A percentile compares a stretch with the other conserved stretches of the same genome.
phyloP scores from a whole-genome alignment of 805 yeast genomes.

The Zygosaccharomyces kombuchaensis region DNA sequence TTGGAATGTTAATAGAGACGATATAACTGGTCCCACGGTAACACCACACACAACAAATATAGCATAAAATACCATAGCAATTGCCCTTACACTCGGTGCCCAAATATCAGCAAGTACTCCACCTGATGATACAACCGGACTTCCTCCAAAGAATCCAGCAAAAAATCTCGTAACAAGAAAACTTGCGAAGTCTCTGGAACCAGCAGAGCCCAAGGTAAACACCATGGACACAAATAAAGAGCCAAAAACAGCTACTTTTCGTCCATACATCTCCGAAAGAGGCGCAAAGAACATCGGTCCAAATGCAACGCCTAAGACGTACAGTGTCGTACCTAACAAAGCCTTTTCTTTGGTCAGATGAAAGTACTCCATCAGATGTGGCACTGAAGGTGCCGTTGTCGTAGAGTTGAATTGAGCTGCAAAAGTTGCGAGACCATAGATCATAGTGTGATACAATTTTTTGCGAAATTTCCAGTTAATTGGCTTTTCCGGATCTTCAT shows the following conservation, averaged over 20 bases:
- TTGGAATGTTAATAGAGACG: background rate
- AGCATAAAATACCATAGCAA: conserved; percentile 65
- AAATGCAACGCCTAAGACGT: conserved; percentile 85
- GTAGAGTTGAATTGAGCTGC: conserved; percentile 74
- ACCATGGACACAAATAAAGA: conserved; percentile 53
- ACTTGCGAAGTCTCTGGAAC: conserved; percentile 75
- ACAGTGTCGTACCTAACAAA: conserved; percentile 70
- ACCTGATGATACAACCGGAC: conserved; percentile 80
- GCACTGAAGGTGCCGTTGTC: conserved; percentile 63
- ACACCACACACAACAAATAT: conserved; percentile 77
- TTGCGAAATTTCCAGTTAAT: conserved; percentile 61
- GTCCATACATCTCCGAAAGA: conserved; percentile 68
- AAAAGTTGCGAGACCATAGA: conserved; percentile 48
- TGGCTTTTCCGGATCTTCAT: conserved; percentile 73
- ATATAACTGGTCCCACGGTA: conserved; percentile 69
- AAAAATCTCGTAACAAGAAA: conserved; percentile 73
- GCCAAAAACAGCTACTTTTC: conserved; percentile 56
- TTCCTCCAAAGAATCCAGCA: conserved; percentile 77
- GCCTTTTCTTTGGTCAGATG: conserved; percentile 64
- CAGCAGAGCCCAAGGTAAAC: conserved; percentile 70
- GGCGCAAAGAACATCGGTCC: conserved; percentile 94
- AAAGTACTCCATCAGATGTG: conserved; percentile 45
- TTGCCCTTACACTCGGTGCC: conserved; percentile 62
- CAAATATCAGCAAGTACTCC: conserved; percentile 84
- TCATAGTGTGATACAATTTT: conserved; percentile 41